Conservation (phyloP, 1,284 basidiomycete species). For the Mycena sp. region DNA sequence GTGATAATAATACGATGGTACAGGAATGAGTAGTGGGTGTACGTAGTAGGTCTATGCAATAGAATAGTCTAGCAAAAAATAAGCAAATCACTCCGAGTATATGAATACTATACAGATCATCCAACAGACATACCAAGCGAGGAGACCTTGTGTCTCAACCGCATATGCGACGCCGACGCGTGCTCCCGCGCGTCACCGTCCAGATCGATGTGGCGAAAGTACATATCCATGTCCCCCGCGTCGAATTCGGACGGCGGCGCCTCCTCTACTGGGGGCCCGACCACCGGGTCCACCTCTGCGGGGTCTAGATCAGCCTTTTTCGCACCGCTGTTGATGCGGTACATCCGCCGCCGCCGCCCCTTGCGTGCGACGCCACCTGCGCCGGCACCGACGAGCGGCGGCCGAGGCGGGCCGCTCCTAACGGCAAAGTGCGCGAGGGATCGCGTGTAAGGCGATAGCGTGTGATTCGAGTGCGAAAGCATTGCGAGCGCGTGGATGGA, state of each 20-base stretch:
- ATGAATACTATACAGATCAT: neutral
- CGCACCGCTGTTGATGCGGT: slow-evolving; percentile 67
- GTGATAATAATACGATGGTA: neutral
- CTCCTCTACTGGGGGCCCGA: slow-evolving; percentile 13
- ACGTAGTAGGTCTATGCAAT: neutral
- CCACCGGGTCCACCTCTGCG: slow-evolving; percentile 11
- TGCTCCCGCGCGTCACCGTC: slow-evolving; percentile 9
- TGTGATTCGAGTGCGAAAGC: slow-evolving; percentile 88
- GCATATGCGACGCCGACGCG: slow-evolving; percentile 7
- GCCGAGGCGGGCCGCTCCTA: slow-evolving; percentile 78
- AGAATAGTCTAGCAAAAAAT: neutral
- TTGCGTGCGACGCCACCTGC: slow-evolving; percentile 67
- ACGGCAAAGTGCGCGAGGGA: slow-evolving; percentile 91
- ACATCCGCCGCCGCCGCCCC: slow-evolving; percentile 81
- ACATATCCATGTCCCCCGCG: slow-evolving; percentile 78
- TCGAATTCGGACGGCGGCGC: slow-evolving; percentile 67
- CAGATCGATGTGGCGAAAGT: slow-evolving; percentile 58
- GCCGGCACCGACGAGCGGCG: slow-evolving; percentile 35
- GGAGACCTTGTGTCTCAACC: slow-evolving; percentile 20
- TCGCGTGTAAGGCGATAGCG: slow-evolving; percentile 90
- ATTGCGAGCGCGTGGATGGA: slow-evolving; percentile 86
- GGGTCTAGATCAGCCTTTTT: slow-evolving; percentile 30
- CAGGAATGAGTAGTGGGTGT: slow-evolving; percentile 6
- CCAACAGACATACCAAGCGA: slow-evolving; percentile 1
- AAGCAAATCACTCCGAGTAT: neutral